Percentiles rank a stretch among this genome's conserved stretches.
Evolutionary conservation across 495 filamentous ascomycete species (phyloP).

Genomic region (Rhypophila decipiens): DNA sequence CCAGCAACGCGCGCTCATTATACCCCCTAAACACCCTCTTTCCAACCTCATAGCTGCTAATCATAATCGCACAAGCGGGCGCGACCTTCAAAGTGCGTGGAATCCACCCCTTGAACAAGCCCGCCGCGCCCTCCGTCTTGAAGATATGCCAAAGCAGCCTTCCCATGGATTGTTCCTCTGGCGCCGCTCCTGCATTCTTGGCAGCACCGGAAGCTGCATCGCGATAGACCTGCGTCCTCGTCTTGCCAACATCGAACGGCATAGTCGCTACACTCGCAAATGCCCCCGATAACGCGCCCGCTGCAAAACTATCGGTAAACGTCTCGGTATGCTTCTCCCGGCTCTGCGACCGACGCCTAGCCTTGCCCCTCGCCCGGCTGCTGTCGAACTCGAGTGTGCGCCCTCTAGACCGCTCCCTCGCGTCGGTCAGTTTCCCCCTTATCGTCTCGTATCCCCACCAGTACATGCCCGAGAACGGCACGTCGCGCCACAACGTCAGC

Average conservation of each 20-base stretch:
- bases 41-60: conserved; percentile 91
- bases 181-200: conserved; percentile 32
- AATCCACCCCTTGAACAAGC: conserved; percentile 85
- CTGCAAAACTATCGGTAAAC: conserved; percentile 82
- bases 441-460: conserved; percentile 95
- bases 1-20: conserved; percentile 55
- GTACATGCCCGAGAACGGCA: conserved; percentile 93
- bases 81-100: conserved; percentile 91
- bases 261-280: conserved; percentile 86
- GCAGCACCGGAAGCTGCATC: conserved; percentile 30
- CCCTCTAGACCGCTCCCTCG: conserved; percentile 45
- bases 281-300: conserved; percentile 74
- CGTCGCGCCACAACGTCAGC: conserved; percentile 92
- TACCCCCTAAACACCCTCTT: conserved; percentile 78
- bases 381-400: conserved; percentile 16
- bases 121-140: conserved; percentile 68
- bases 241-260: conserved; percentile 97
- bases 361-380: conserved; percentile 10
- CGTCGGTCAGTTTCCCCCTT: conserved; percentile 56
- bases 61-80: conserved; percentile 99
- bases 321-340: conserved; percentile 58
- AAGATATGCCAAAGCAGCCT: conserved; percentile 84
- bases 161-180: conserved; percentile 68
- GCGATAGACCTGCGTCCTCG: conserved; percentile 74
- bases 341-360: conserved; percentile 39